Evolutionary conservation across 2,329 filamentous ascomycete species (phyloP).

Genomic region (Tolypocladium ophioglossoides): DNA sequence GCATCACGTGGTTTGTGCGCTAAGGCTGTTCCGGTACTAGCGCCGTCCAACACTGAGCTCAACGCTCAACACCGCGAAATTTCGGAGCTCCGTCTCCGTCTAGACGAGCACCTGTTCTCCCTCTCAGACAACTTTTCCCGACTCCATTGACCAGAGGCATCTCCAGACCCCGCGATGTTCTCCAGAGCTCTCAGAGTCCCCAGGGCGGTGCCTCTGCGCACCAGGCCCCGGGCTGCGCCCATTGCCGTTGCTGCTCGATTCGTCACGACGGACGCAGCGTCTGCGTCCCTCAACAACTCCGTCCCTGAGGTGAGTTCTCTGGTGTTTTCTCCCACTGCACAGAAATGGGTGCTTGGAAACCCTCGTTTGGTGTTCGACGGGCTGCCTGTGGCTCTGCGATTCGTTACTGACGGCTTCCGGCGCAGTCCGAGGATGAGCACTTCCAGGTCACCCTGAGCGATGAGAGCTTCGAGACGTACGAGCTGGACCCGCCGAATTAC

Average conservation of each 20-base stretch:
- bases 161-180: constrained; percentile 45
- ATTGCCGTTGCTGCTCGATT: constrained; percentile 49
- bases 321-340: background rate
- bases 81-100: constrained; percentile 25
- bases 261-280: constrained; percentile 93
- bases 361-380: background rate
- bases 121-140: constrained; percentile 13
- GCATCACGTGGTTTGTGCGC: constrained; percentile 14
- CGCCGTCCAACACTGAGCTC: constrained; percentile 27
- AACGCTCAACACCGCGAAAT: constrained; percentile 34
- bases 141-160: constrained; percentile 22
- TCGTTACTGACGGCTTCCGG: constrained; percentile 8
- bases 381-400: background rate
- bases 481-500: constrained; percentile 92
- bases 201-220: constrained; percentile 48
- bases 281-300: constrained; percentile 75
- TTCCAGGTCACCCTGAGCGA: constrained; percentile 91
- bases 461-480: constrained; percentile 99
- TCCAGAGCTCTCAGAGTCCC: constrained; percentile 56
- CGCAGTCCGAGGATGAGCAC: constrained; percentile 81
- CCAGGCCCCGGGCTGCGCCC: constrained; percentile 29
- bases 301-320: constrained; percentile 35
- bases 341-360: background rate
- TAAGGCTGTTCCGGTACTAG: constrained; percentile 18
- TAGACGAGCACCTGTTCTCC: constrained; percentile 18